These are phyloP conservation scores for Dictyostelium capitatum DNA, from an alignment of 78 protist species.

Conservation along the genomic window DNA sequence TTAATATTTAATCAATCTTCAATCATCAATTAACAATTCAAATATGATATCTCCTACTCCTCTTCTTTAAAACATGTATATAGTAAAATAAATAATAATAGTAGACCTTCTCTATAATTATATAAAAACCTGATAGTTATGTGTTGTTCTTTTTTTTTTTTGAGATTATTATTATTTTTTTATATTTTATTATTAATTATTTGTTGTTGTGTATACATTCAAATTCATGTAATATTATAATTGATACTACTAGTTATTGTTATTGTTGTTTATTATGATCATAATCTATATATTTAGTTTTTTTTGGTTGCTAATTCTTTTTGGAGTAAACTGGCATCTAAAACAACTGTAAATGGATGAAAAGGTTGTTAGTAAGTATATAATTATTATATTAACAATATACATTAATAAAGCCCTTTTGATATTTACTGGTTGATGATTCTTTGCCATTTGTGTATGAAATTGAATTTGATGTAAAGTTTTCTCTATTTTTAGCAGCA, in stretches of 20 bases:
- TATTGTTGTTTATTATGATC: background rate
- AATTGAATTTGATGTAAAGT: conserved; percentile 28
- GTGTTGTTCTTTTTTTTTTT: background rate
- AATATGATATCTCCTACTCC: no score
- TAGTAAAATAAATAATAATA: background rate
- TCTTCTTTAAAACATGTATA: background rate
- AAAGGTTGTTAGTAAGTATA: background rate
- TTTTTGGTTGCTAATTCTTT: background rate
- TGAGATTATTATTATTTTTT: background rate
- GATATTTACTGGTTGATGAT: conserved; percentile 30
- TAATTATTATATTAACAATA: no score
- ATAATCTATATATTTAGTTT: conserved; percentile 16
- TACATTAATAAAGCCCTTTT: no score
- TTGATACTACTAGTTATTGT: background rate
- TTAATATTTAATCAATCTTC: background rate
- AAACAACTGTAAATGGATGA: background rate
- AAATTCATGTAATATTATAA: background rate
- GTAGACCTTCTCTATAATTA: background rate
- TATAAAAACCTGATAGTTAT: background rate
- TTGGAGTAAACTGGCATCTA: background rate
- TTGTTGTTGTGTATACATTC: conserved; percentile 4
- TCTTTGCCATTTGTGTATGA: conserved; percentile 67
- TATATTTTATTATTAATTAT: background rate
- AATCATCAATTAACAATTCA: background rate
- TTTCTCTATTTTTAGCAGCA: conserved; percentile 68